Evolutionary conservation across 768 basidiomycete species (phyloP).

Genomic region (Tylopilus intermedius): DNA sequence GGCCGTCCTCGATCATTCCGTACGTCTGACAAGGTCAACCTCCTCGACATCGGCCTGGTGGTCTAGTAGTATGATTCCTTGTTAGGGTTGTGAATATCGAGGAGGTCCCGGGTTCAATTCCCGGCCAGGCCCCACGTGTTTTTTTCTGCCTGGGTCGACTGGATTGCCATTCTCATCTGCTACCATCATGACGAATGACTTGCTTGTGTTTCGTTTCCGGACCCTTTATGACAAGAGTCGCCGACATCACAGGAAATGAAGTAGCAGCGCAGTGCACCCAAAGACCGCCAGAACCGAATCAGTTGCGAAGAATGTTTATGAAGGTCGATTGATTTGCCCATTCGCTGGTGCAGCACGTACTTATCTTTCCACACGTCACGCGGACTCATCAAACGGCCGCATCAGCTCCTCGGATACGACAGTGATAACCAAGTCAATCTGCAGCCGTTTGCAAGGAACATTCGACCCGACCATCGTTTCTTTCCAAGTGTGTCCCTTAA

Average conservation of each 20-base stretch:
- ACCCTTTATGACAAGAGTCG: constrained; percentile 22
- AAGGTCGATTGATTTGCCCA: constrained; percentile 22
- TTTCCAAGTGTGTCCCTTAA: constrained; percentile 10
- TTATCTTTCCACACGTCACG: constrained; percentile 41
- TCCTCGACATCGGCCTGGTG: constrained; percentile 40
- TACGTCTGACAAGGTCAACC: not conserved
- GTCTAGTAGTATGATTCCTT: constrained; percentile 67
- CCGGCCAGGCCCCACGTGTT: constrained; percentile 55
- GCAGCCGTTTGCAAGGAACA: constrained; percentile 33
- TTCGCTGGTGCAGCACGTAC: constrained; percentile 8
- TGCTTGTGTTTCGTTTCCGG: constrained; percentile 2
- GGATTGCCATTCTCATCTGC: not conserved
- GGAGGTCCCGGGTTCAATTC: constrained; percentile 89
- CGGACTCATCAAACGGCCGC: constrained; percentile 35
- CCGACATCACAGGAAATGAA: constrained; percentile 25
- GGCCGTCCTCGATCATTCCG: no score
- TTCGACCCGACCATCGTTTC: constrained; percentile 19
- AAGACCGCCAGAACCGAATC: constrained; percentile 7
- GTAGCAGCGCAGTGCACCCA: constrained; percentile 22
- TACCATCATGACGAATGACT: not conserved
- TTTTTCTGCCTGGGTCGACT: constrained; percentile 3
- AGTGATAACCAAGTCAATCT: constrained; percentile 30
- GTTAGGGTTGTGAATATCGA: constrained; percentile 47
- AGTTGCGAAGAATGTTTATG: constrained; percentile 8
- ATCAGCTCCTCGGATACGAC: constrained; percentile 30